These are phyloP conservation scores for Vitis labrusca DNA, from an alignment of 164 flowering plant species.

Conservation along the genomic window DNA sequence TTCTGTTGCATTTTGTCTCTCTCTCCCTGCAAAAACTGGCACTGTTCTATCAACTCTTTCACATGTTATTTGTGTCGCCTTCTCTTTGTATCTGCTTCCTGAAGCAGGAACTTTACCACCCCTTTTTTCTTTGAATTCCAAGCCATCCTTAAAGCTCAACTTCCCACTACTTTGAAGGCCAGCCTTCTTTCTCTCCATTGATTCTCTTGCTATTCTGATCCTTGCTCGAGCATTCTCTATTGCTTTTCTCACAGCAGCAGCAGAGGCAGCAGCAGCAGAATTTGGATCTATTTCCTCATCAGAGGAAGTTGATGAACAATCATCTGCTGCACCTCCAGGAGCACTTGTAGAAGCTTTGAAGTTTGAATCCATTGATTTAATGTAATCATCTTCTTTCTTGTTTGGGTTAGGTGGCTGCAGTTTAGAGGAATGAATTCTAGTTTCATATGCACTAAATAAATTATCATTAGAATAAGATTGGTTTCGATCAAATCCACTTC, in stretches of 20 bases:
- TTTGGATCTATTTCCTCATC: slow-evolving; percentile 50
- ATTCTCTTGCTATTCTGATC: slow-evolving; percentile 51
- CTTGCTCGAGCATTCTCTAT: slow-evolving; percentile 56
- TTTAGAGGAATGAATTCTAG: slow-evolving; percentile 7
- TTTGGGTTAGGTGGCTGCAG: slow-evolving; percentile 4
- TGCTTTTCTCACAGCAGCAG: slow-evolving; percentile 57
- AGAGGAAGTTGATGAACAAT: slow-evolving; percentile 26
- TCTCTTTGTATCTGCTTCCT: slow-evolving; percentile 11
- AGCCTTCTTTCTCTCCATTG: slow-evolving; percentile 36
- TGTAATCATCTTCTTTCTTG: slow-evolving; percentile 1
- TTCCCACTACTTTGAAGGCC: slow-evolving; percentile 26
- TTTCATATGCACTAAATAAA: slow-evolving; percentile 10
- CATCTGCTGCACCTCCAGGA: slow-evolving; percentile 11
- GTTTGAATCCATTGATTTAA: slow-evolving; percentile 14
- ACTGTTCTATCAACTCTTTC: slow-evolving; percentile 6
- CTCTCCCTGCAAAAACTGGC: slow-evolving; percentile 6
- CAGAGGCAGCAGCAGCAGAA: slow-evolving; percentile 60
- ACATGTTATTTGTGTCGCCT: slow-evolving; percentile 6
- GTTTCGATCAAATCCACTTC: slow-evolving; percentile 4
- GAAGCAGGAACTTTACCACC: slow-evolving; percentile 11
- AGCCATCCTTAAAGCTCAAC: slow-evolving; percentile 11
- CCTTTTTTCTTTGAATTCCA: slow-evolving; percentile 23
- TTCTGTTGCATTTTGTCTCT: slow-evolving; percentile 1
- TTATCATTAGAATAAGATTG: slow-evolving; percentile 18
- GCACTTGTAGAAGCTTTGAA: slow-evolving; percentile 16